Evolutionary conservation across 805 yeast genomes (phyloP), one percentile per base, ranked within the genome.

Genomic region (Metschnikowia borealis): DNA sequence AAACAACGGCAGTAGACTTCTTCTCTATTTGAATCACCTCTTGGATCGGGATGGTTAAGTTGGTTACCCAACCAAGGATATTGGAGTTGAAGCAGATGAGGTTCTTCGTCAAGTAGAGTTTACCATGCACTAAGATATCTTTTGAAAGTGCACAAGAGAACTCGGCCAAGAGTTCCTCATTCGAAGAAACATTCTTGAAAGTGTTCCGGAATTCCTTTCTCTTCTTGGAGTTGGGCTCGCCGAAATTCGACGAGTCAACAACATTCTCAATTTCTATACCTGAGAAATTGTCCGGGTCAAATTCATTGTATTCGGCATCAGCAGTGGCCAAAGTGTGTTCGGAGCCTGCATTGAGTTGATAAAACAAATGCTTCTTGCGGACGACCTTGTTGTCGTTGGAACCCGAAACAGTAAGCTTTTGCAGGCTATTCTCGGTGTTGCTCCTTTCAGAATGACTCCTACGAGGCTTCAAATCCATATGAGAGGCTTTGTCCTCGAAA

Each of bases 111-210:
- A 85, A 64, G 62, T 80, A 85, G 61, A 85, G 60, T 53, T 79
- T 75, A 15, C 91, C 91, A 54, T 85, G 91, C 15, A 83, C 73
- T 32, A 85, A 65, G 37, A 85, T 82, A 56, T 85, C 90, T 47
- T 78, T 74, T 17, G 83, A 81, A 31, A 79, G 69, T 0, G 90
- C 90, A 68, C 90, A 84, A 17, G 81, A 75, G 58, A 70, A 81
- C 54, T 83, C 89, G 26, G 77, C 82, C 38, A 84, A 70, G n/a
- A 84, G 69, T 31, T 72, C 65, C 57, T 85, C 91, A 26, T 61
- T 64, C 0, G 65, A 49, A 3, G 81, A 79, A 1, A 84, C 60
- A 40, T 77, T 76, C 39, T 80, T 77, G 64, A 85, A 85, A 14
- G 77, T 59, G 44, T 75, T 77, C 60, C 83, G 89, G 62, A 84